phyloP scores from a whole-genome alignment of 225 moss, liverwort and hornwort genomes.

The Ulota crispa region DNA sequence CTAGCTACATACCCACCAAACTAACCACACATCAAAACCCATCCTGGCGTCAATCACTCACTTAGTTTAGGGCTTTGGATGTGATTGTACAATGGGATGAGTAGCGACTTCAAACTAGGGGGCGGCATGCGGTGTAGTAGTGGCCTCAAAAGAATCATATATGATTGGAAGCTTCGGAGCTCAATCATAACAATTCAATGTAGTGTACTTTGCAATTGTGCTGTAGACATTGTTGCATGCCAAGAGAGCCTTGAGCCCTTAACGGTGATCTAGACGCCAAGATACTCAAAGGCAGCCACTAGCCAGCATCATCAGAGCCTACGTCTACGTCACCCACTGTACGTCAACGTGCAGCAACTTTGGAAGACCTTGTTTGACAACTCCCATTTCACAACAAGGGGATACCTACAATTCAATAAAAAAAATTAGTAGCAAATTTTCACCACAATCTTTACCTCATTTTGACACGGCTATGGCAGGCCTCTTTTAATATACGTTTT shows the following conservation, averaged over 20 bases:
- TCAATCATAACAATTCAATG: background rate
- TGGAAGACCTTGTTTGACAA: constrained; percentile 12
- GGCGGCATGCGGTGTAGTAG: background rate
- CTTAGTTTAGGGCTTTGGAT: background rate
- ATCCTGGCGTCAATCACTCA: no score
- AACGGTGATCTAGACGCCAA: background rate
- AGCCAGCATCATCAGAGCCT: background rate
- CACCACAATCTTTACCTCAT: no score
- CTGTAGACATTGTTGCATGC: background rate
- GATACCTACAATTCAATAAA: no score
- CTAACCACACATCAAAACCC: background rate
- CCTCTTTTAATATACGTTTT: no score
- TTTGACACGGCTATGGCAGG: no score
- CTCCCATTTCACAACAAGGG: no score
- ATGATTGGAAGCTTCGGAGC: background rate
- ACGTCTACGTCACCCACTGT: background rate
- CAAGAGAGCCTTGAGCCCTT: background rate
- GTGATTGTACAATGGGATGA: background rate
- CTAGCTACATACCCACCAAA: no score
- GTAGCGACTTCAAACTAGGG: background rate
- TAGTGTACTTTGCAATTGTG: background rate
- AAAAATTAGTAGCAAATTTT: no score
- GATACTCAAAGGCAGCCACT: background rate
- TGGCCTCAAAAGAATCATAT: background rate
- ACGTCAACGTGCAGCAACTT: background rate